Conservation (phyloP, 345 rosid genomes). For the Pugionium dolabratum region DNA sequence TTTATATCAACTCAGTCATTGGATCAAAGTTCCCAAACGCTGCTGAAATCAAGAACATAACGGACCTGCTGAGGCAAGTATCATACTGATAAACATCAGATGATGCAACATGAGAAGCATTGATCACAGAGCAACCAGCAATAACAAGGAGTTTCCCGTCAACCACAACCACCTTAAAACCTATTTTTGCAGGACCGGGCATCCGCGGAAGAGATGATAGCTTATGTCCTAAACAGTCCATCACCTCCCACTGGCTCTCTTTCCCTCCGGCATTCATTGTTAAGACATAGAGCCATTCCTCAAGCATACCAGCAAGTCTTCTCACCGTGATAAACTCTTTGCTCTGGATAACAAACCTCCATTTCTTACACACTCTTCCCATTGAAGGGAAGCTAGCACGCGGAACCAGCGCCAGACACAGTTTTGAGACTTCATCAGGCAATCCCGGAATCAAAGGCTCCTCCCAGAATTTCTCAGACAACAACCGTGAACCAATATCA, state of each 20-base stretch:
- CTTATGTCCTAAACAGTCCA: conserved; percentile 61
- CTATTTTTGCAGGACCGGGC: conserved; percentile 72
- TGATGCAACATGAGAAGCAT: conserved; percentile 55
- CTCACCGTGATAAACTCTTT: conserved; percentile 72
- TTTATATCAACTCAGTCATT: not conserved
- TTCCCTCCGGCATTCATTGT: conserved; percentile 61
- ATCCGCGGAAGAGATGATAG: conserved; percentile 63
- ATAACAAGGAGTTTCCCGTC: conserved; percentile 77
- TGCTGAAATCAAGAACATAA: no score
- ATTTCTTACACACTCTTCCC: conserved; percentile 82
- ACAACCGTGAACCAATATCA: conserved; percentile 40
- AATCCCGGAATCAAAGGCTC: conserved; percentile 72
- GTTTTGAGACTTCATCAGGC: conserved; percentile 86
- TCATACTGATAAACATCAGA: conserved; percentile 78
- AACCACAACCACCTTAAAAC: conserved; percentile 69
- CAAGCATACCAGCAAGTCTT: conserved; percentile 66
- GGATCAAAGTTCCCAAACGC: conserved; percentile 2
- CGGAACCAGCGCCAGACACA: conserved; percentile 82
- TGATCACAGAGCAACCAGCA: conserved; percentile 61
- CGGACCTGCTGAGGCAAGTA: conserved; percentile 84
- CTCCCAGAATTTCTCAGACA: conserved; percentile 39
- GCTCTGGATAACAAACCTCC: conserved; percentile 81
- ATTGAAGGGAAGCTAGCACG: conserved; percentile 63
- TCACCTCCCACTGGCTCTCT: conserved; percentile 85
- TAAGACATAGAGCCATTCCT: conserved; percentile 84